These are phyloP conservation scores for Urostyla sp. DNA, from an alignment of 73 alveolate species.

Conservation along the genomic window DNA sequence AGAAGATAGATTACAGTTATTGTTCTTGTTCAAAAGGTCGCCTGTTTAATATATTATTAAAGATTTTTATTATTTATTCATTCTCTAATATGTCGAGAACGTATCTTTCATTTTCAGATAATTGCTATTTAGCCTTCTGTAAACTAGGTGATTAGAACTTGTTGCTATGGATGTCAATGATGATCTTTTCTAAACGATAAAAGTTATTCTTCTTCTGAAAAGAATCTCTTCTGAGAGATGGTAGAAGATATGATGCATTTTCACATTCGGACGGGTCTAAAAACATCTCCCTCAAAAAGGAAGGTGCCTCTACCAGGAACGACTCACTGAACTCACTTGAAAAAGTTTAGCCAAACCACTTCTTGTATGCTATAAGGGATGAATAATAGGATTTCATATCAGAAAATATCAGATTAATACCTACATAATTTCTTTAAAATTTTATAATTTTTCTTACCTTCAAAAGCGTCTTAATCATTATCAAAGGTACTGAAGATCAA, in stretches of 20 bases:
- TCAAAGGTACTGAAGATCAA: no score
- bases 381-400: no score
- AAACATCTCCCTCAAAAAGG: constrained; percentile 12
- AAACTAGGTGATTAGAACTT: constrained; percentile 4
- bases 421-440: no score
- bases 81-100: background rate
- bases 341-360: no score
- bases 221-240: constrained; percentile 28
- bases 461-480: no score
- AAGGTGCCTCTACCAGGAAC: no score
- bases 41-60: no score
- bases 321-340: no score
- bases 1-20: background rate
- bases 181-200: constrained; percentile 34
- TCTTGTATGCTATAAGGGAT: no score
- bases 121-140: background rate
- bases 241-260: constrained; percentile 27
- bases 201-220: constrained; percentile 12
- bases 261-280: constrained; percentile 54
- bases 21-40: background rate
- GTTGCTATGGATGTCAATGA: constrained; percentile 10
- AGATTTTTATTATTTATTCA: no score
- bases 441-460: no score
- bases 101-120: background rate
- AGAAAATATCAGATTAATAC: no score